phyloP scores from a whole-genome alignment of 2,329 filamentous ascomycete genomes.

The Colletotrichum tofieldiae region DNA sequence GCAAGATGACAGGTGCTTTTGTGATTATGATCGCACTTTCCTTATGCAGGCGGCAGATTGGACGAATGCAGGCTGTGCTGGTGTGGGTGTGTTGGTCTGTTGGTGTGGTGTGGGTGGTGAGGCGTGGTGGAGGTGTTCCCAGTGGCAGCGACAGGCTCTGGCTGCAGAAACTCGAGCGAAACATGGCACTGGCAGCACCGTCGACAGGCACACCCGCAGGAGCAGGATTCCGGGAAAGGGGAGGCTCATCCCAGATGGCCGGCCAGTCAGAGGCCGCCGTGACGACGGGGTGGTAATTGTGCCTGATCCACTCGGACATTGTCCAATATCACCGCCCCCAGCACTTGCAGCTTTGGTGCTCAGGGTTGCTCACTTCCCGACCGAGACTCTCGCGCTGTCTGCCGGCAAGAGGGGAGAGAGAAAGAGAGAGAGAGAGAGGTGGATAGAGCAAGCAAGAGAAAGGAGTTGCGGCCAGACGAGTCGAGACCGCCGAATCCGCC shows the following conservation, averaged over 20 bases:
- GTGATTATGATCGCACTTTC: constrained; percentile 1
- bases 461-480: constrained; percentile 26
- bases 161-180: constrained; percentile 28
- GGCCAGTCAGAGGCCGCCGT: constrained; percentile 18
- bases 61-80: constrained; percentile 12
- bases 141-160: constrained; percentile 17
- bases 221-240: not conserved
- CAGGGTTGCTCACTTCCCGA: not conserved
- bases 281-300: constrained; percentile 8
- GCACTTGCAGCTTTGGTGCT: not conserved
- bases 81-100: not conserved
- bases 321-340: constrained; percentile 2
- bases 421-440: not conserved
- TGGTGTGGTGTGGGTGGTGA: not conserved
- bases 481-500: constrained; percentile 24
- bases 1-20: not conserved
- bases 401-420: not conserved
- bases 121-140: not conserved
- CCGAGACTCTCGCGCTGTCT: not conserved
- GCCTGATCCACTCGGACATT: constrained; percentile 31
- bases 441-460: not conserved
- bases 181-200: constrained; percentile 24
- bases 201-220: constrained; percentile 13
- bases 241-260: not conserved
- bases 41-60: constrained; percentile 20